These are phyloP conservation scores for Mycosphaerelloides madeirae DNA, from an alignment of 2,329 filamentous ascomycete species.

Conservation along the genomic window DNA sequence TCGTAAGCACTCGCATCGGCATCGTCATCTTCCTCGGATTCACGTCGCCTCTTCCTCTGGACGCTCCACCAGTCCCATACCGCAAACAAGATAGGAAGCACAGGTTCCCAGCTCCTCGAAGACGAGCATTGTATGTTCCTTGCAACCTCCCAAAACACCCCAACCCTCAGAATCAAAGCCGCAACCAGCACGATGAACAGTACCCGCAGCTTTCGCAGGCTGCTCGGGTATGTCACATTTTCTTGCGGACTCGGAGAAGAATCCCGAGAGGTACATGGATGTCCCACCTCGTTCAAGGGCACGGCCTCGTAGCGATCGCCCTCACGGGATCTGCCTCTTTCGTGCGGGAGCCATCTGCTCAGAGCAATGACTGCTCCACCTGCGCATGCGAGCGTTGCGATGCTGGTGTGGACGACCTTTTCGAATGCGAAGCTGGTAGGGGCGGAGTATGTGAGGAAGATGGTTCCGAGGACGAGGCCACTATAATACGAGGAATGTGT, in stretches of 20 bases:
- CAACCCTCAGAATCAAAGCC: slow-evolving; percentile 32
- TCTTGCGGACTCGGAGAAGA: slow-evolving; percentile 17
- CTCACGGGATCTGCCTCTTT: slow-evolving; percentile 18
- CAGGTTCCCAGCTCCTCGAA: slow-evolving; percentile 21
- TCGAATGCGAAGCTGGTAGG: slow-evolving; percentile 36
- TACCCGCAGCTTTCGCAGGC: slow-evolving; percentile 25
- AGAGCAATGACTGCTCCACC: slow-evolving; percentile 37
- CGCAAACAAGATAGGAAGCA: slow-evolving; percentile 29
- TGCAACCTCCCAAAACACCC: slow-evolving; percentile 39
- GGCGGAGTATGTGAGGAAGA: slow-evolving; percentile 20
- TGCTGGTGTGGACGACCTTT: slow-evolving; percentile 42
- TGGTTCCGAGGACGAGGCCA: slow-evolving; percentile 28
- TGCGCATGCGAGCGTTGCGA: slow-evolving; percentile 39
- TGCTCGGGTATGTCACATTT: slow-evolving; percentile 20
- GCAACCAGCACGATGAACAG: slow-evolving; percentile 26
- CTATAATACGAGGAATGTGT: slow-evolving; percentile 7
- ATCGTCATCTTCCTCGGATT: slow-evolving; percentile 16
- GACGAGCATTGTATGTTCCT: slow-evolving; percentile 41
- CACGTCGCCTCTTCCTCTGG: slow-evolving; percentile 13
- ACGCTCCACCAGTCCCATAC: slow-evolving; percentile 24
- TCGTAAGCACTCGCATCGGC: slow-evolving; percentile 29
- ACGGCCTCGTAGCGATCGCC: slow-evolving; percentile 23
- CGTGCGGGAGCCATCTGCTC: slow-evolving; percentile 31
- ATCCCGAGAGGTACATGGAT: slow-evolving; percentile 19
- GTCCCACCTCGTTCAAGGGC: slow-evolving; percentile 27